phyloP scores from a whole-genome alignment of 2,329 filamentous ascomycete species.

The Fusarium sp. region DNA sequence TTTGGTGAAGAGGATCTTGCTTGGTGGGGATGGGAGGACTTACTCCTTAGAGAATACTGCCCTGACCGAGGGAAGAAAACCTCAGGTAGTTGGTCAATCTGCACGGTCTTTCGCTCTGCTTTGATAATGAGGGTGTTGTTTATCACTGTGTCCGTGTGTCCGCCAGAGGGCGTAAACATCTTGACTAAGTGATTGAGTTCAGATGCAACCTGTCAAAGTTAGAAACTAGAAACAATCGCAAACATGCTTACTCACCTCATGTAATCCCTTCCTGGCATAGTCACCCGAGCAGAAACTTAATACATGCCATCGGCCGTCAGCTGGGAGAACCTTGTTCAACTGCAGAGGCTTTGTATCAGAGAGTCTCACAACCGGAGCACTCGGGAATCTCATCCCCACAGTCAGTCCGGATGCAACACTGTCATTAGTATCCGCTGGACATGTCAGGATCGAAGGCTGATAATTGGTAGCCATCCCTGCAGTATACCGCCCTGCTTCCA shows the following conservation, averaged over 20 bases:
- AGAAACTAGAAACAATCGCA: fast-evolving
- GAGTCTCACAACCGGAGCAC: constrained; percentile 25
- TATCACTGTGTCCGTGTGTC: constrained; percentile 12
- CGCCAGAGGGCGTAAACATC: not conserved
- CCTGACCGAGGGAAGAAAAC: constrained; percentile 34
- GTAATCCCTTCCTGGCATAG: not conserved
- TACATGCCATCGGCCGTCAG: constrained; percentile 43
- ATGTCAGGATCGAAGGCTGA: constrained; percentile 18
- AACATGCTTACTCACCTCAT: not conserved
- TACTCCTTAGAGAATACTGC: constrained; percentile 11
- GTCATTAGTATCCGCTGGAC: fast-evolving
- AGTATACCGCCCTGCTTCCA: constrained; percentile 40
- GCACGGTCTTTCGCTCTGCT: constrained; percentile 7
- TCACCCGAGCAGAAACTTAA: constrained; percentile 28
- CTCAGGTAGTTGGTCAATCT: constrained; percentile 19
- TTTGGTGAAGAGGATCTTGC: too few species aligned
- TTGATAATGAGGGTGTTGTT: constrained; percentile 14
- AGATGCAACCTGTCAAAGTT: not conserved
- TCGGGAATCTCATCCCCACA: constrained; percentile 42
- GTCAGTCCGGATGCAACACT: constrained; percentile 6
- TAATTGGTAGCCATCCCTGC: constrained; percentile 38
- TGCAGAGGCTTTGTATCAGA: constrained; percentile 44
- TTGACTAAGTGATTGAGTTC: not conserved
- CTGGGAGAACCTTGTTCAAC: constrained; percentile 12
- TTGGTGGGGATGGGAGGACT: too few species aligned